Percentiles rank a stretch among this genome's conserved stretches.
phyloP scores from a whole-genome alignment of 2,329 filamentous ascomycete species.

The Aureobasidium sp. region DNA sequence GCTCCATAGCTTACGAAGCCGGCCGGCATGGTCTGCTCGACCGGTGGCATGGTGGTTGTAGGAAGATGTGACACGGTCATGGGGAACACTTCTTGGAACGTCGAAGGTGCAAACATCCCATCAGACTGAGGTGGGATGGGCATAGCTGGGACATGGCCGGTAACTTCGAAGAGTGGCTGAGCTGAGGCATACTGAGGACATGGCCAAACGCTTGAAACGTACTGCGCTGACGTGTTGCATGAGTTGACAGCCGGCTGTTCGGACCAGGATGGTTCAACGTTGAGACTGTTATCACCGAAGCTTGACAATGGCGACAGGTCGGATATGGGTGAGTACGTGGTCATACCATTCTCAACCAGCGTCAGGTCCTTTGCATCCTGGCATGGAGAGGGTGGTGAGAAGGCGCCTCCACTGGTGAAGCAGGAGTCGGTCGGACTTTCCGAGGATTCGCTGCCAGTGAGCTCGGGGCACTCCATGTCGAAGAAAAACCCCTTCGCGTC shows the following conservation, averaged over 20 bases:
- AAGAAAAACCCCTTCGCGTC: conserved; percentile 1
- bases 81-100: background rate
- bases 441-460: conserved; percentile 1
- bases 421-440: background rate
- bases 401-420: background rate
- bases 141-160: background rate
- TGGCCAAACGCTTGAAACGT: background rate
- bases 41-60: no score
- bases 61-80: background rate
- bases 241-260: background rate
- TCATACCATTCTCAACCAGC: background rate
- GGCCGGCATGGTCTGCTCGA: background rate
- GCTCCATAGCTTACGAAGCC: background rate
- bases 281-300: background rate
- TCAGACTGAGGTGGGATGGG: background rate
- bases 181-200: background rate
- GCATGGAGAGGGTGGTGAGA: background rate
- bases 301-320: background rate
- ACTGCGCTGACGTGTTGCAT: background rate
- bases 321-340: background rate
- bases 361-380: background rate
- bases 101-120: background rate
- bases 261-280: background rate
- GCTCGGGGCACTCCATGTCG: conserved; percentile 5
- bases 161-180: background rate